Evolutionary conservation across 352 stramenopile genomes (phyloP), one percentile per base, ranked within the genome.

Genomic region (Pseudoperonospora humuli): DNA sequence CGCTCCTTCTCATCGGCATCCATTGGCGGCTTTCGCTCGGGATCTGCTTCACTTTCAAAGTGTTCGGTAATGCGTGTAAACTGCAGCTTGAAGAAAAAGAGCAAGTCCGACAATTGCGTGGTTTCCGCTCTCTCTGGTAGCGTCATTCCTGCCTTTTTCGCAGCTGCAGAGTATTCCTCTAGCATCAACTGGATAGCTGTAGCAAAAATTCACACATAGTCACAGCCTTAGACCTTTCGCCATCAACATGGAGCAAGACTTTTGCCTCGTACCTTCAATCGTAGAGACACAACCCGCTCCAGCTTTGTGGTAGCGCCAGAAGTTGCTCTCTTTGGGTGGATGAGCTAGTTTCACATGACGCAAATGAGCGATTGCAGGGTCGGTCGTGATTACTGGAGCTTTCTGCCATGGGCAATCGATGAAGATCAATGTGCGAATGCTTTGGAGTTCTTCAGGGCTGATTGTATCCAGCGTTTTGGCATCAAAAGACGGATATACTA

Each of bases 371-470:
- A 93, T 61, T 23, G 61, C 64, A 3, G 68, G 46, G 41, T 91
- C 61, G 18, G 70, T 60, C 39, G 84, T 52, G 32, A 93, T 86
- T n/a, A 70, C 65, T 0, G 78, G 76, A 17, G 77, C 81, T 44
- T 93, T 93, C 29, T 93, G 78, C 81, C 81, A 93, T 21, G 81
- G 79, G 39, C 67, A 86, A 50, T 93, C 81, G 44, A 93, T 93
- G 41, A 93, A 93, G 36, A 93, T 76, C 20, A 93, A 58, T 39
- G 67, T 89, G 24, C 63, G 61, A 26, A 86, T 54, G 21, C 65
- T 59, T 34, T 49, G 48, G 26, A 93, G 69, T 31, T 86, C 62
- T n/a, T 85, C 67, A 2, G 35, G 23, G 10, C 48, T 68, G 25
- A 91, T 65, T 23, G 86, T 61, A 1, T 64, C 63, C 31, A 93